A percentile compares a stretch with the other conserved stretches of the same genome.
phyloP scores from a whole-genome alignment of 495 filamentous ascomycete genomes.

The Penicillium simplicissimum region DNA sequence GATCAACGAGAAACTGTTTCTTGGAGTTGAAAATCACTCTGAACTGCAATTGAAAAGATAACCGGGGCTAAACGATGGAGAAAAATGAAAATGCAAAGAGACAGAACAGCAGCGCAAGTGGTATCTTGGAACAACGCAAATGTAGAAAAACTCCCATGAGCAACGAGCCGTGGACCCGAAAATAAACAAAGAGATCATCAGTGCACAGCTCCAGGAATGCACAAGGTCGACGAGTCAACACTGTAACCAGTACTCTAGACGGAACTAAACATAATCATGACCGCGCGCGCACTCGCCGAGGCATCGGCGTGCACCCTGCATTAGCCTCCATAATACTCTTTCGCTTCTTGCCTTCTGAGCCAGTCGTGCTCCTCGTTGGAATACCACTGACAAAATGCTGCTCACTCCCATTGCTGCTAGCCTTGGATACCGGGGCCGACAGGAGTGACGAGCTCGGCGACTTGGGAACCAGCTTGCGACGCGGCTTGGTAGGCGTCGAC shows the following conservation, averaged over 20 bases:
- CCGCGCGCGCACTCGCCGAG: conserved; percentile 40
- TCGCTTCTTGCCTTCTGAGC: conserved; percentile 28
- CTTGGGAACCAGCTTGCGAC: conserved; percentile 45
- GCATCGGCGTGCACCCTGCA: conserved; percentile 46
- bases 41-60: background rate
- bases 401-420: background rate
- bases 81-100: background rate
- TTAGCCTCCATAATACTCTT: conserved; percentile 37
- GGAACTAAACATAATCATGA: conserved; percentile 17
- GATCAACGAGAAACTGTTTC: conserved; percentile 3
- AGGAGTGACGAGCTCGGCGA: conserved; percentile 33
- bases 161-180: background rate
- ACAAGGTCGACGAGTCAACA: conserved; percentile 5
- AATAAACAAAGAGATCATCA: background rate
- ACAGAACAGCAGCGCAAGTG: conserved; percentile 8
- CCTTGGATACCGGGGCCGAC: conserved; percentile 22
- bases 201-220: background rate
- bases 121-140: conserved; percentile 20
- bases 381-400: conserved; percentile 29
- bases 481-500: conserved; percentile 34
- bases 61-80: background rate
- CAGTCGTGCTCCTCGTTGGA: conserved; percentile 22
- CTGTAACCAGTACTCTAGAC: background rate
- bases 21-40: background rate
- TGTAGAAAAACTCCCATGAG: conserved; percentile 4